Evolutionary conservation across 768 basidiomycete species (phyloP).

Genomic region (Kwoniella sp.): DNA sequence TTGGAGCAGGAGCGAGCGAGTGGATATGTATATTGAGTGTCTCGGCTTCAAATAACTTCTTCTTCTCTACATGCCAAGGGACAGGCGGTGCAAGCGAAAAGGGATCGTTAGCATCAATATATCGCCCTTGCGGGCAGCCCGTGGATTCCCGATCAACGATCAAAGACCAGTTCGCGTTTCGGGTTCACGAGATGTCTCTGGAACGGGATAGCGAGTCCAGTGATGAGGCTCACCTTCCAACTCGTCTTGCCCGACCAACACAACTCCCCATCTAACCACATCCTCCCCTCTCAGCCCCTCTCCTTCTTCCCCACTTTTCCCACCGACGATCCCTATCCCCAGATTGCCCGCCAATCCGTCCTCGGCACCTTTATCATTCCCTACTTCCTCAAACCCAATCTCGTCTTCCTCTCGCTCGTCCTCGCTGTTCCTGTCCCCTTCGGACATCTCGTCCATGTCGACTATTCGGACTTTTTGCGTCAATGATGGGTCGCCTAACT

Average conservation of each 20-base stretch:
- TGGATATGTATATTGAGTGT: slow-evolving; percentile 43
- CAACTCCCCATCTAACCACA: slow-evolving; percentile 36
- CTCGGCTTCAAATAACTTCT: slow-evolving; percentile 35
- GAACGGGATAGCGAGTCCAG: too few species aligned
- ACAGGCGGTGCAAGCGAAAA: too few species aligned
- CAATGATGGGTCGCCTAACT: background rate
- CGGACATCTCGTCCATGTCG: slow-evolving; percentile 48
- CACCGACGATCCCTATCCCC: background rate
- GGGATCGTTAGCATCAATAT: too few species aligned
- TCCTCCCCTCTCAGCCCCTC: slow-evolving; percentile 13
- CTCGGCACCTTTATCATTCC: slow-evolving; percentile 31
- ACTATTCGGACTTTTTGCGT: slow-evolving; percentile 38
- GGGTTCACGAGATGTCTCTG: too few species aligned
- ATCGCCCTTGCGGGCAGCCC: too few species aligned
- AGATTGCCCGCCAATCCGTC: slow-evolving; percentile 10
- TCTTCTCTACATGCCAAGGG: too few species aligned
- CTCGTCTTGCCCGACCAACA: slow-evolving; percentile 35
- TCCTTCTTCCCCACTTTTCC: slow-evolving; percentile 23
- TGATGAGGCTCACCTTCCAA: slow-evolving; percentile 45
- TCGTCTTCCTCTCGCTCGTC: slow-evolving; percentile 29
- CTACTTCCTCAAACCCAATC: slow-evolving; percentile 12
- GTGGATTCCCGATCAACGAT: too few species aligned
- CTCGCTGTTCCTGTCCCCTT: slow-evolving; percentile 47
- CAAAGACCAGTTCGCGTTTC: too few species aligned
- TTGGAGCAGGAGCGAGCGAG: slow-evolving; percentile 34